Base-by-base conservation (phyloP, 176 grass and related monocot species). In the Oryza glumipatula region DNA sequence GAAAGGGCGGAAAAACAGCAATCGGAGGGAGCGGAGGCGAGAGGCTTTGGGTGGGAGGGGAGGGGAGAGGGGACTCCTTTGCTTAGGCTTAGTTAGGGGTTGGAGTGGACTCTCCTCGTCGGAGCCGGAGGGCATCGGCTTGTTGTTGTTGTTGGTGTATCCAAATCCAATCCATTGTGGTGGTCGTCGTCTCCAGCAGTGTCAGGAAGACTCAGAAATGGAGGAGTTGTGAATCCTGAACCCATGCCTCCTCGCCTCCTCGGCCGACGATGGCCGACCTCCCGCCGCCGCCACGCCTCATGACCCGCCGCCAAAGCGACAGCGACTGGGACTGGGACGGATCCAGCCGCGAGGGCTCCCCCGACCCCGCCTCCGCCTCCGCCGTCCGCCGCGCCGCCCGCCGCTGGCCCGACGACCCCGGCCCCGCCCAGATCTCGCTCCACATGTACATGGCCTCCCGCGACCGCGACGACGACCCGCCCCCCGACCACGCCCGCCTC, bases 331-430 rank as follows among this genome's bases (percentile, higher is more conserved):
- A 97, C 19, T 97, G 88, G 77, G 89, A 87, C 48, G 77, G 89
- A 80, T 94, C 90, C 72, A 98, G 87, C 85, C 86, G 91, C 9
- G 91, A 95, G 95, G 86, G 90, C 30, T 95, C 92, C 68, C 92
- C 92, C 3, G 95, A 91, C 43, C 52, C 85, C 51, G 65, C 44
- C 22, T 68, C 73, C 33, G 70, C 67, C 22, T 68, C 73, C 33
- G 70, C 67, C 23, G 88, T 85, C 65, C 80, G 80, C 41, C 87
- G 82, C 56, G 86, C 86, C 12, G 80, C 83, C 38, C 84, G 79
- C 52, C 82, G 68, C 45, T 63, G 58, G 58, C 49, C 69, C 41
- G 76, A 63, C 23, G 90, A 85, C 54, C 71, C 80, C 38, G 64
- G 43, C 82, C 60, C 80, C 38, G 64, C 52, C 82, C 60, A 38